Evolutionary conservation across 1,139 yeast genomes (phyloP).

Genomic region (Diutina neorugosa): DNA sequence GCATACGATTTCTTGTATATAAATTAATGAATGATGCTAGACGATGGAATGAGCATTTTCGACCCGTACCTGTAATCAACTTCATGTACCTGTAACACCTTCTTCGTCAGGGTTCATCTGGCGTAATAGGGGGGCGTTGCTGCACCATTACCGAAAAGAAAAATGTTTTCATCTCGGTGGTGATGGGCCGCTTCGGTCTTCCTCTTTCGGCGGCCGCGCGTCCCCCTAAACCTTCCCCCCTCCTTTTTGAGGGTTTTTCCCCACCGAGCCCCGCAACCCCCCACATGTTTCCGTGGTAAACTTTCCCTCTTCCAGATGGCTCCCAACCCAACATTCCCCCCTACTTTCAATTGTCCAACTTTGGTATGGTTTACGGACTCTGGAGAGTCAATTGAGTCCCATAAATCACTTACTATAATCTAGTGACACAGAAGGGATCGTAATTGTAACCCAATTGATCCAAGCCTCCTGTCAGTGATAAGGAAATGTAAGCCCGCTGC

Average conservation of each 20-base stretch:
- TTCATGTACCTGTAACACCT: no score
- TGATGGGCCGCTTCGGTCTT: background rate
- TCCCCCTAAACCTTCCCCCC: background rate
- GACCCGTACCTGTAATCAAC: background rate
- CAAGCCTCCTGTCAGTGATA: background rate
- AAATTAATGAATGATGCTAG: slow-evolving; percentile 1
- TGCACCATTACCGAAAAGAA: background rate
- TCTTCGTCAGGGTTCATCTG: no score
- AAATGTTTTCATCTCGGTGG: background rate
- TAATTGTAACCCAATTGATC: background rate
- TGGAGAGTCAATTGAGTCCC: no score
- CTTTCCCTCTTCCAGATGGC: background rate
- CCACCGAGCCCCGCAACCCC: background rate
- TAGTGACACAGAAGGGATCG: no score
- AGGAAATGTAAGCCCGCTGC: background rate
- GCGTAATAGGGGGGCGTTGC: no score
- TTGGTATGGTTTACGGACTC: no score
- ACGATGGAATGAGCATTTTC: background rate
- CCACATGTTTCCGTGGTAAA: background rate
- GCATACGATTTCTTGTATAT: background rate
- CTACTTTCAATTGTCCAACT: no score
- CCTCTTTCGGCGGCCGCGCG: background rate
- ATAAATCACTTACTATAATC: no score
- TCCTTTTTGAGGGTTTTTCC: background rate
- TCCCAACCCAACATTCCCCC: background rate